Percentiles rank a stretch among this genome's conserved stretches.
phyloP scores from a whole-genome alignment of 257 asterid genomes.

The Forsythia suspensa region DNA sequence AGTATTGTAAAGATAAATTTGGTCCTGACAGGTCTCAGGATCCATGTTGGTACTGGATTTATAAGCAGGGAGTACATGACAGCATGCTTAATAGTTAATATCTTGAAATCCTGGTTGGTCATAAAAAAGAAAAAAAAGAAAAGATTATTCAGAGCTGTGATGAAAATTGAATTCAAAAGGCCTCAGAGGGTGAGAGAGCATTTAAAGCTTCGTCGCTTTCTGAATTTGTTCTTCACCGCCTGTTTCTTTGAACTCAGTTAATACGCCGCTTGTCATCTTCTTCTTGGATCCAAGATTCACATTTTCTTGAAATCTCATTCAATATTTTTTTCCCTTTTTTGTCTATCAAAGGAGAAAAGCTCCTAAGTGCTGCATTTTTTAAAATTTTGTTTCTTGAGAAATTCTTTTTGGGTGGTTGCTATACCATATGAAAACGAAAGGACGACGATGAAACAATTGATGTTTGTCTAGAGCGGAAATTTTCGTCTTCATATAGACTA shows the following conservation, averaged over 20 bases:
- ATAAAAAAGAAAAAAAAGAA: not conserved
- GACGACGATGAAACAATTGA: no score
- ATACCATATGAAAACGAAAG: no score
- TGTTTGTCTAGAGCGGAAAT: no score
- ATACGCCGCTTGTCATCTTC: slow-evolving; percentile 22
- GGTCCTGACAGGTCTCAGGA: not conserved
- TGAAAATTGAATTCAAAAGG: slow-evolving; percentile 21
- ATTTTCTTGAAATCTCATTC: slow-evolving; percentile 10
- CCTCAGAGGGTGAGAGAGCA: slow-evolving; percentile 22
- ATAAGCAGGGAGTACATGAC: not conserved
- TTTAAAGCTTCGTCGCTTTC: slow-evolving; percentile 1
- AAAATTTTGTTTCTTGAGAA: no score
- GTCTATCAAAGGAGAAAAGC: not conserved
- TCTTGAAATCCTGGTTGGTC: not conserved
- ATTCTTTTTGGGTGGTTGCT: no score
- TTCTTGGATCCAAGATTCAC: slow-evolving; percentile 26
- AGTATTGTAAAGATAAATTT: not conserved
- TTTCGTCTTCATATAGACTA: not conserved
- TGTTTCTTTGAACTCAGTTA: slow-evolving; percentile 15
- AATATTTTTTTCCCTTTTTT: slow-evolving; percentile 1
- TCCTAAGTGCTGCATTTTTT: not conserved
- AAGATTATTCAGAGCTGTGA: slow-evolving; percentile 20
- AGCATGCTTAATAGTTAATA: not conserved
- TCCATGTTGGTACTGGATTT: not conserved
- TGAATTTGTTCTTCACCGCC: slow-evolving; percentile 11